Evolutionary conservation across 75 land plant genomes (phyloP).

Genomic region (Gnetum montanum): DNA sequence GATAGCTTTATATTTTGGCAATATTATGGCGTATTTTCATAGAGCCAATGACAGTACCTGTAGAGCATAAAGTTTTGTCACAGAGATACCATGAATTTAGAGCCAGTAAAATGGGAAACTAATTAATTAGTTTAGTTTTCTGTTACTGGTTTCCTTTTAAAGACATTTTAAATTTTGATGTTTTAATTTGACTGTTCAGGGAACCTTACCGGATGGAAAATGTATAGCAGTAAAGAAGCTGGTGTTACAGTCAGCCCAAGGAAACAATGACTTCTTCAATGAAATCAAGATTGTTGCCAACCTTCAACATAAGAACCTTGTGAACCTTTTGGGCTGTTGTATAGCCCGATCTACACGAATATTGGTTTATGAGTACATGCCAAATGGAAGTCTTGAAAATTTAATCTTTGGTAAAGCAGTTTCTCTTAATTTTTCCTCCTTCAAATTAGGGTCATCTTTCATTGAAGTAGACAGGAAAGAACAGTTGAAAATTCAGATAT

Average conservation of each 20-base stretch:
- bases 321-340: conserved; percentile 18
- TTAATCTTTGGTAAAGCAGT: conserved; percentile 15
- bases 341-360: conserved; percentile 13
- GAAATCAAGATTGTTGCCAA: conserved; percentile 16
- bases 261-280: conserved; percentile 18
- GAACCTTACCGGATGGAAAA: conserved; percentile 3
- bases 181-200: conserved; percentile 2
- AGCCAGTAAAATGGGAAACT: too few relatives aligned
- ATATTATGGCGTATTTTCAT: too few relatives aligned
- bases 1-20: too few relatives aligned
- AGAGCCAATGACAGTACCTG: too few relatives aligned
- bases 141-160: too few relatives aligned
- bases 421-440: too few relatives aligned
- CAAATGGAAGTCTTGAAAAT: conserved; percentile 14
- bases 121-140: too few relatives aligned
- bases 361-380: conserved; percentile 21
- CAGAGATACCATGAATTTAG: too few relatives aligned
- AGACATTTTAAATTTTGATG: too few relatives aligned
- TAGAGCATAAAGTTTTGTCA: too few relatives aligned
- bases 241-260: conserved; percentile 2
- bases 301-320: conserved; percentile 18
- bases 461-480: background rate
- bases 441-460: background rate
- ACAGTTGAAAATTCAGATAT: background rate
- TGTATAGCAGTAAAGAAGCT: conserved; percentile 20